These are phyloP conservation scores for Kurtzmaniella natalensis DNA, from an alignment of 1,139 yeast genomes.

Conservation along the genomic window DNA sequence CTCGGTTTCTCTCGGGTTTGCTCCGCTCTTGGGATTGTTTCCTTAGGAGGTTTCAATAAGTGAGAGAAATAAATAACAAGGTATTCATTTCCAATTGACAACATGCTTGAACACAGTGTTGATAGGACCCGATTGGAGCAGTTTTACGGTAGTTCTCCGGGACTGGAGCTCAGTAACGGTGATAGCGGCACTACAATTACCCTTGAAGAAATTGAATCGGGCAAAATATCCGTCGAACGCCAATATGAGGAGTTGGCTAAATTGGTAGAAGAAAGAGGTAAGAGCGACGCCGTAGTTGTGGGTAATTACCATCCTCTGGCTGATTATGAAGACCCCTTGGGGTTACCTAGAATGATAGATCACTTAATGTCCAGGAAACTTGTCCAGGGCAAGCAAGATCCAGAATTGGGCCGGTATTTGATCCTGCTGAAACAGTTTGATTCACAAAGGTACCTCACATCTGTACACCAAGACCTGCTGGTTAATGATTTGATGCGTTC, in stretches of 20 bases:
- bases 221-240: slow-evolving; percentile 21
- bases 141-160: slow-evolving; percentile 6
- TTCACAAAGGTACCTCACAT: slow-evolving; percentile 62
- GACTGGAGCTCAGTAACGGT: too few species aligned
- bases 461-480: slow-evolving; percentile 67
- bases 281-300: slow-evolving; percentile 4
- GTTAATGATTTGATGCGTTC: slow-evolving; percentile 57
- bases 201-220: slow-evolving; percentile 23
- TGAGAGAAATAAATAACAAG: too few species aligned
- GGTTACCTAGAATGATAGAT: slow-evolving; percentile 8
- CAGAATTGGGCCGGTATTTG: slow-evolving; percentile 50
- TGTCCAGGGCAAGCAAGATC: slow-evolving; percentile 23
- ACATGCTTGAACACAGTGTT: slow-evolving; percentile 27
- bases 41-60: too few species aligned
- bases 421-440: slow-evolving; percentile 72
- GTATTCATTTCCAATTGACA: too few species aligned
- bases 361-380: slow-evolving; percentile 3
- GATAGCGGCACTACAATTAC: too few species aligned
- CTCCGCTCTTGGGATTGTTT: too few species aligned
- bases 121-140: slow-evolving; percentile 12
- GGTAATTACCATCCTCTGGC: not conserved
- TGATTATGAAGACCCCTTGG: slow-evolving; percentile 8
- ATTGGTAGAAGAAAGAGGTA: slow-evolving; percentile 18
- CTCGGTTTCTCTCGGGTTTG: too few species aligned
- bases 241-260: slow-evolving; percentile 26